phyloP scores from a whole-genome alignment of 371 early-diverging fungal species.

The Rhizopus sp. region DNA sequence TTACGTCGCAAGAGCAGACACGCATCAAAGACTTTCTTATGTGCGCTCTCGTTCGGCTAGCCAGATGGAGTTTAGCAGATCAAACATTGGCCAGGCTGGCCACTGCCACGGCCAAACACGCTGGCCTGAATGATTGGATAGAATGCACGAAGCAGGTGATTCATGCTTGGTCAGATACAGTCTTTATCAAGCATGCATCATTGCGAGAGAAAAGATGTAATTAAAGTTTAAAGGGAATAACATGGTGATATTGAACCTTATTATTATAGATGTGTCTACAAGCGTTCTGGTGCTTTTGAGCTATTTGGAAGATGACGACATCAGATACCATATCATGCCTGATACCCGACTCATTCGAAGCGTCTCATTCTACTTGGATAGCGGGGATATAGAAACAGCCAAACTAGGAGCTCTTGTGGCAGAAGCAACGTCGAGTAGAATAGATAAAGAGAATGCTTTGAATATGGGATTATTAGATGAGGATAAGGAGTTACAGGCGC shows the following conservation, averaged over 20 bases:
- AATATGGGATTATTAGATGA: conserved; percentile 33
- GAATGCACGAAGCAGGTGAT: conserved; percentile 12
- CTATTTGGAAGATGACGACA: conserved; percentile 16
- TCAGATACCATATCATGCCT: conserved; percentile 11
- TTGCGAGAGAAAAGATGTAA: conserved; percentile 34
- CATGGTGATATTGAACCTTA: background rate
- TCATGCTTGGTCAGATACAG: conserved; percentile 40
- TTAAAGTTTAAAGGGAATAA: background rate
- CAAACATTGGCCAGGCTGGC: conserved; percentile 10
- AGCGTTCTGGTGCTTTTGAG: conserved; percentile 27
- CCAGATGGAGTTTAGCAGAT: conserved; percentile 20
- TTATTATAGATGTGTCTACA: conserved; percentile 29
- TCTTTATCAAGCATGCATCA: conserved; percentile 36
- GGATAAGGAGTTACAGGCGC: conserved; percentile 12
- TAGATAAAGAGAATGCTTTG: conserved; percentile 29
- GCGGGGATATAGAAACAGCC: conserved; percentile 26
- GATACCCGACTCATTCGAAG: conserved; percentile 17
- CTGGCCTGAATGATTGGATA: background rate
- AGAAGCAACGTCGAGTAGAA: conserved; percentile 29
- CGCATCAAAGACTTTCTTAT: conserved; percentile 13
- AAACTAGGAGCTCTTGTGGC: conserved; percentile 39
- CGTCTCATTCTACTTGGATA: conserved; percentile 31
- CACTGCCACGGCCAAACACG: conserved; percentile 9
- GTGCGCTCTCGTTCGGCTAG: conserved; percentile 11
- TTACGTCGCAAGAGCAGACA: background rate